Percentiles rank a stretch among this genome's conserved stretches.
phyloP scores from a whole-genome alignment of 495 filamentous ascomycete species.

The Penicillium cinerascens region DNA sequence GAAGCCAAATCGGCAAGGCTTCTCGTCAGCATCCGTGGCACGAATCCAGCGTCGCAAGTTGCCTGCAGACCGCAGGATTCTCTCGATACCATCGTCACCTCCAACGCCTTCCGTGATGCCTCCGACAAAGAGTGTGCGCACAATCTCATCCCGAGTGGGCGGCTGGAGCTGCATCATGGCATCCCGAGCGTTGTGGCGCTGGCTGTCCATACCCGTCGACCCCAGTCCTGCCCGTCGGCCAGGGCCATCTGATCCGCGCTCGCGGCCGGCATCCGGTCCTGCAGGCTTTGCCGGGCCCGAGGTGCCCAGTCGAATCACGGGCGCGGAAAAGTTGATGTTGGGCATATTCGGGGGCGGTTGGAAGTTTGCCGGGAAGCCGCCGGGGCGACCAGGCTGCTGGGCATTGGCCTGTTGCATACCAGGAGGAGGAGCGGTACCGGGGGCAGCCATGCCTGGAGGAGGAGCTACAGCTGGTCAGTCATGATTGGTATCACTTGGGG shows the following conservation, averaged over 20 bases:
- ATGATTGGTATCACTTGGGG: conserved; percentile 5
- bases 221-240: conserved; percentile 68
- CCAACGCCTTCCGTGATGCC: conserved; percentile 75
- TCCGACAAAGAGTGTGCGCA: conserved; percentile 86
- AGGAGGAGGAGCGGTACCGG: conserved; percentile 73
- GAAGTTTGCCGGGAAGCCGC: conserved; percentile 77
- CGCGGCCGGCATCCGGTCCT: conserved; percentile 48
- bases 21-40: conserved; percentile 75
- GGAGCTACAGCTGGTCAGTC: conserved; percentile 29
- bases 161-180: conserved; percentile 75
- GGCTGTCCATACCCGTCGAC: conserved; percentile 59
- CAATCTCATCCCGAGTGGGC: conserved; percentile 84
- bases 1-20: conserved; percentile 88
- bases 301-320: conserved; percentile 87
- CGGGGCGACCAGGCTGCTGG: conserved; percentile 67
- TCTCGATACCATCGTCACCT: conserved; percentile 79
- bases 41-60: conserved; percentile 81
- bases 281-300: conserved; percentile 63
- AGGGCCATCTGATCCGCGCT: conserved; percentile 43
- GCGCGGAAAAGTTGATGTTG: conserved; percentile 97
- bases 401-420: conserved; percentile 72
- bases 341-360: conserved; percentile 90
- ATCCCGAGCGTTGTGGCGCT: conserved; percentile 67
- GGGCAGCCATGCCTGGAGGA: conserved; percentile 53
- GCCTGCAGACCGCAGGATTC: conserved; percentile 72